These are phyloP conservation scores for Boechera stricta DNA, from an alignment of 345 rosid genomes.

Conservation along the genomic window DNA sequence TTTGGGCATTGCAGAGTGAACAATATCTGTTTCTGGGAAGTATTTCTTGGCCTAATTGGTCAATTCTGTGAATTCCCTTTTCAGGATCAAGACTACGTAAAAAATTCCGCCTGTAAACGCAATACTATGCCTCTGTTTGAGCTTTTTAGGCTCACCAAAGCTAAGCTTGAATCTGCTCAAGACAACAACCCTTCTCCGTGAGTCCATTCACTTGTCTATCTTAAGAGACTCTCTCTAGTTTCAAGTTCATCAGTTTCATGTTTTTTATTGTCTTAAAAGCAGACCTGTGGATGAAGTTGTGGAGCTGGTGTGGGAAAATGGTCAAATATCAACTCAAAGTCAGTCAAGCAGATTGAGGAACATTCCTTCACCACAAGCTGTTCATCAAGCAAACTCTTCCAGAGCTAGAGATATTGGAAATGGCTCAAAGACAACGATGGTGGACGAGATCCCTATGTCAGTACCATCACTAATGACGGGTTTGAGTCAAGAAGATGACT, in stretches of 20 bases:
- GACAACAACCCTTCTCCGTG: slow-evolving; percentile 61
- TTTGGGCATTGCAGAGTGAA: slow-evolving; percentile 11
- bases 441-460: slow-evolving; percentile 58
- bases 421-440: slow-evolving; percentile 43
- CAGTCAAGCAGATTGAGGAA: slow-evolving; percentile 63
- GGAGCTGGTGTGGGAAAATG: slow-evolving; percentile 86
- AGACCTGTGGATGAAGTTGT: slow-evolving; percentile 68
- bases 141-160: slow-evolving; percentile 61
- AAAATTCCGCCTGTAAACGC: neutral
- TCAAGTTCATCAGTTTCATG: slow-evolving; percentile 4
- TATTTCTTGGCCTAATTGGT: slow-evolving; percentile 30
- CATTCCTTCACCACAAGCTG: slow-evolving; percentile 29
- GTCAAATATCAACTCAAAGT: slow-evolving; percentile 65
- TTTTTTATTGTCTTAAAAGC: slow-evolving; percentile 32
- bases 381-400: slow-evolving; percentile 41
- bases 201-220: slow-evolving; percentile 46
- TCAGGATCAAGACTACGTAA: slow-evolving; percentile 33
- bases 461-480: slow-evolving; percentile 57
- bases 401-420: slow-evolving; percentile 50
- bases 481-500: slow-evolving; percentile 67
- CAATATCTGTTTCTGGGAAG: slow-evolving; percentile 28
- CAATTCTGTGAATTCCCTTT: slow-evolving; percentile 39
- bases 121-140: slow-evolving; percentile 84
- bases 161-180: slow-evolving; percentile 50
- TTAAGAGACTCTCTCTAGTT: neutral